These are phyloP conservation scores for Lablab purpureus DNA, from an alignment of 306 rosid genomes.

Conservation along the genomic window DNA sequence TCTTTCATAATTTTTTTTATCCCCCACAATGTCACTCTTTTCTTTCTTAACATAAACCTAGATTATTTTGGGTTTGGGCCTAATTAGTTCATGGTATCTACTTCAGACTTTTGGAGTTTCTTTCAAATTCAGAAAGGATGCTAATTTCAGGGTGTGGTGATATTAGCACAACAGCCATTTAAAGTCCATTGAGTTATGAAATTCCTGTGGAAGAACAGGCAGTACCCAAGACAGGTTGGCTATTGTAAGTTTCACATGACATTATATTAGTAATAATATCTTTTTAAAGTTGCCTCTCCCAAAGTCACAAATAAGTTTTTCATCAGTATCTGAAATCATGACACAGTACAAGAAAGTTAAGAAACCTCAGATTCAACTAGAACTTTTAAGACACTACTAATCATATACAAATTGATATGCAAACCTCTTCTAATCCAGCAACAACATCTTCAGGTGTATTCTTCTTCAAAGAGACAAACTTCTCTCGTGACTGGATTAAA, in stretches of 20 bases:
- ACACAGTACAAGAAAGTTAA: slow-evolving; percentile 15
- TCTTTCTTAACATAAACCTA: background rate
- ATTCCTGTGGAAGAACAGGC: slow-evolving; percentile 11
- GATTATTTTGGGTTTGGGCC: background rate
- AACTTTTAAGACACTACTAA: slow-evolving; percentile 23
- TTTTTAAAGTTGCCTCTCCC: slow-evolving; percentile 26
- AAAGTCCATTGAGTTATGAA: slow-evolving; percentile 7
- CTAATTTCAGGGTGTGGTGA: background rate
- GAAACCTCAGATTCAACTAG: slow-evolving; percentile 15
- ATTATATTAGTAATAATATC: slow-evolving; percentile 16
- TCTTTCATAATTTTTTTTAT: background rate
- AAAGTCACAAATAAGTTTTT: slow-evolving; percentile 3
- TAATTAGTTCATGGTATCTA: background rate
- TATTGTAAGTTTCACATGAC: slow-evolving; percentile 22
- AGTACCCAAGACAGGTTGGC: slow-evolving; percentile 2
- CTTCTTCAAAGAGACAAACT: slow-evolving; percentile 91
- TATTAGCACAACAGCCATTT: slow-evolving; percentile 11
- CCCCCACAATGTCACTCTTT: background rate
- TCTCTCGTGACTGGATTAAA: slow-evolving; percentile 80
- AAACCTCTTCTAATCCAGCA: slow-evolving; percentile 92
- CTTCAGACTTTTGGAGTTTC: slow-evolving; percentile 35
- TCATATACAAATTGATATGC: slow-evolving; percentile 46
- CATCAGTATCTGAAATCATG: slow-evolving; percentile 20
- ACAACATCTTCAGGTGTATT: slow-evolving; percentile 85
- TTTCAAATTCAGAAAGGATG: slow-evolving; percentile 34